Conservation (phyloP, 2,329 filamentous ascomycete genomes). For the Pyricularia sp. region DNA sequence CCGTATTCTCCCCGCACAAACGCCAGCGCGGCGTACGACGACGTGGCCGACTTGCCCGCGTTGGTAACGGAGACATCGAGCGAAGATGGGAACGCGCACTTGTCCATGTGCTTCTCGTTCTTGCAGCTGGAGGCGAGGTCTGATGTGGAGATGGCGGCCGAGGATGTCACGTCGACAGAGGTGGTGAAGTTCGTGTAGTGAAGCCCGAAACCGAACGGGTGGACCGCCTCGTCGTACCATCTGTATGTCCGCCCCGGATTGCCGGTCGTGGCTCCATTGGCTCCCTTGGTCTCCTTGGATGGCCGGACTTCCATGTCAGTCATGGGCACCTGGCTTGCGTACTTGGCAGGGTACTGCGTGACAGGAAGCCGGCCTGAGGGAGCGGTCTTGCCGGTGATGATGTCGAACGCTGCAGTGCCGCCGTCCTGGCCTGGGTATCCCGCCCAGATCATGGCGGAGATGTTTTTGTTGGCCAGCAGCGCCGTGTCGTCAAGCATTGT, state of each 20-base stretch:
- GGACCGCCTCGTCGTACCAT: constrained; percentile 40
- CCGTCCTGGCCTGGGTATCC: constrained; percentile 49
- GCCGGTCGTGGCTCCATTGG: constrained; percentile 7
- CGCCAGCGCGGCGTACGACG: constrained; percentile 38
- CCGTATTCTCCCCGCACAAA: constrained; percentile 33
- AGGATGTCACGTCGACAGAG: background rate
- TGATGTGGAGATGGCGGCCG: background rate
- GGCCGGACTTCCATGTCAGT: constrained; percentile 42
- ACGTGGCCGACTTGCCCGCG: constrained; percentile 24
- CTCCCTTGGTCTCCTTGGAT: constrained; percentile 1
- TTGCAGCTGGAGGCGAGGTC: constrained; percentile 13
- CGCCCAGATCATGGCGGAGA: constrained; percentile 41
- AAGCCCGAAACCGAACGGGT: constrained; percentile 41
- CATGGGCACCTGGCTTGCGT: constrained; percentile 35
- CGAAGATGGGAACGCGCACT: constrained; percentile 4
- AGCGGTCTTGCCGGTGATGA: constrained; percentile 34
- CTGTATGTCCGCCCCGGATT: constrained; percentile 41
- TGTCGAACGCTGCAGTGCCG: constrained; percentile 38
- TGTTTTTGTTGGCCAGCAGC: constrained; percentile 30
- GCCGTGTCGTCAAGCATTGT: constrained; percentile 36
- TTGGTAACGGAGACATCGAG: constrained; percentile 28
- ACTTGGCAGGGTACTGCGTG: constrained; percentile 42
- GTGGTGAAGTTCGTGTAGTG: constrained; percentile 43
- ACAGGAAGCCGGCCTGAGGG: constrained; percentile 41
- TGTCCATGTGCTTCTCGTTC: constrained; percentile 16